phyloP scores from a whole-genome alignment of 2,329 filamentous ascomycete species.

The Penicillium sp. region DNA sequence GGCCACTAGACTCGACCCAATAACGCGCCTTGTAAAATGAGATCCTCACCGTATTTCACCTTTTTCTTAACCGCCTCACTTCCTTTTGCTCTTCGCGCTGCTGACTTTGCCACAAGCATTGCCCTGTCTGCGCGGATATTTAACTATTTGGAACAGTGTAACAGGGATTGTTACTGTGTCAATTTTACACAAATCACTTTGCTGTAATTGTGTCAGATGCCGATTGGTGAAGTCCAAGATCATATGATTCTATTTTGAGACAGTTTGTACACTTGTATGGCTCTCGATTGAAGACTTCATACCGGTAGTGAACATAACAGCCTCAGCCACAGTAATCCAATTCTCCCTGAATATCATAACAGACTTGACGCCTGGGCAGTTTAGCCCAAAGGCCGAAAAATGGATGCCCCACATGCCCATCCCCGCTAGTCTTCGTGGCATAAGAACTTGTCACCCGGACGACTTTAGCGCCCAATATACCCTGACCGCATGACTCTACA shows the following conservation, averaged over 20 bases:
- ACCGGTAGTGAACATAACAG: background rate
- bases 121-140: background rate
- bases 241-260: no score
- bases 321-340: background rate
- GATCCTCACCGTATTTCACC: background rate
- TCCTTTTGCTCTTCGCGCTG: background rate
- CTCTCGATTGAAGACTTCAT: no score
- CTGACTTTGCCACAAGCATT: background rate
- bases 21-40: conserved; percentile 19
- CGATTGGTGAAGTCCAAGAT: no score
- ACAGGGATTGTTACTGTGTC: no score
- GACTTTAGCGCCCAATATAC: conserved; percentile 61
- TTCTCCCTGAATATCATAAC: background rate
- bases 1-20: background rate
- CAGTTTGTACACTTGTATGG: no score
- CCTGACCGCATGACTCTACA: conserved; percentile 55
- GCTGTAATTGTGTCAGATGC: no score
- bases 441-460: conserved; percentile 51
- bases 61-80: background rate
- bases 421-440: conserved; percentile 41
- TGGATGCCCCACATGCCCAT: conserved; percentile 31
- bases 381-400: conserved; percentile 56
- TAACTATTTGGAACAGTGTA: no score
- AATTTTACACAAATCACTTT: no score
- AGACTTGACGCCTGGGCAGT: conserved; percentile 44